A percentile compares a stretch with the other conserved stretches of the same genome.
These are phyloP conservation scores for Ceratobasidium sp. DNA, from an alignment of 1,284 basidiomycete species.

Conservation along the genomic window DNA sequence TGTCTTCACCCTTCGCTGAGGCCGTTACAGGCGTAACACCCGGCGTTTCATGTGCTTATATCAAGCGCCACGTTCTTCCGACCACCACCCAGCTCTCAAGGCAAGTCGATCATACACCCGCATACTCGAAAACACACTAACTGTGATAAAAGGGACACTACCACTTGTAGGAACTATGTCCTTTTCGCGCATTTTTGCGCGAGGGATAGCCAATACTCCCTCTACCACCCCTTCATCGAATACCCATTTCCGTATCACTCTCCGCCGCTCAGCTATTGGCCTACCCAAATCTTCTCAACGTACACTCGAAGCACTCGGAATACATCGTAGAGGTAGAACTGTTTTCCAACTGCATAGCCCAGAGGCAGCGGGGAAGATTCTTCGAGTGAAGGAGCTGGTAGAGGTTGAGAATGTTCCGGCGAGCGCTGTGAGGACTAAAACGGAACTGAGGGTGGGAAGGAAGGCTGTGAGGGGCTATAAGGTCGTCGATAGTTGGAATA, in stretches of 20 bases:
- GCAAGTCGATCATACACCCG: not conserved
- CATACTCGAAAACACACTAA: not conserved
- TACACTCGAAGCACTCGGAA: slow-evolving; percentile 81
- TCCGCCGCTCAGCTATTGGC: slow-evolving; percentile 85
- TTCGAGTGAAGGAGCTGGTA: slow-evolving; percentile 88
- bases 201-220: slow-evolving; percentile 11
- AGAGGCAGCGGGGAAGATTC: slow-evolving; percentile 84
- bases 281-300: slow-evolving; percentile 78
- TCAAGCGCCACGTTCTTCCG: too few relatives aligned
- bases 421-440: slow-evolving; percentile 73
- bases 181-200: not conserved
- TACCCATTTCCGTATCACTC: slow-evolving; percentile 88
- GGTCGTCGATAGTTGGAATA: slow-evolving; percentile 59
- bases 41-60: too few relatives aligned
- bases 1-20: too few relatives aligned
- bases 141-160: too few relatives aligned
- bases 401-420: slow-evolving; percentile 84
- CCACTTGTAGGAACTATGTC: slow-evolving; percentile 13
- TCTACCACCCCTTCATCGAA: not conserved
- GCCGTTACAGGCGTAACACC: too few relatives aligned
- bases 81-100: too few relatives aligned
- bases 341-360: slow-evolving; percentile 82
- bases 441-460: slow-evolving; percentile 74
- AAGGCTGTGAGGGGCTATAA: slow-evolving; percentile 75
- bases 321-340: slow-evolving; percentile 84